Base-by-base conservation (phyloP, 768 basidiomycete species). In the Boletus reticulatus region DNA sequence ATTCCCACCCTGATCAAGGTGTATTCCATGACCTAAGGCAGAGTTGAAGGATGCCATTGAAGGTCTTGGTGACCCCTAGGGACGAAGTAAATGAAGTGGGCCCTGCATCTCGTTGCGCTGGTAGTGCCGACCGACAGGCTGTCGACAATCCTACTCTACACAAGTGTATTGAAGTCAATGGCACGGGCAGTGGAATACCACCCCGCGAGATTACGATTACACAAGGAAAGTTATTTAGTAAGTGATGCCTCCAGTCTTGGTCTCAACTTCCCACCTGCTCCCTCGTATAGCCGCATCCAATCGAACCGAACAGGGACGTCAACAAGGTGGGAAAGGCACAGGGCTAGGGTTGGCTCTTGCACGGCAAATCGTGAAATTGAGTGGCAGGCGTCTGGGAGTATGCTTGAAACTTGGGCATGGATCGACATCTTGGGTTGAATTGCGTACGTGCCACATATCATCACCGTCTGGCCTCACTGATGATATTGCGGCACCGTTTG, bases 401-500 rank as follows among this genome's bases (percentile, higher is more conserved):
- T 74, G 72, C 57, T 84, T 82, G 17, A 82, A 84, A 67, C 73
- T 81, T 1, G 80, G 81, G 9, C 76, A 82, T 61, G 94, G 94
- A 16, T 90, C 87, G 36, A 92, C 87, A 37, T 95, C 94, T 74
- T 94, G 92, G 93, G 87, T 92, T 10, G 90, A 92, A 68, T 70
- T 92, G 36, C 87, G 76, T 80, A 65, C 59, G 78, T 73, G 6
- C 43, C 43, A 52, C 32, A 37, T 39, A 47, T 50, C 43, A 60
- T 65, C 48, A 57, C 41, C 47, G 38, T 60, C 55, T 42, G 53
- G 37, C 48, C 57, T 66, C 43, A 58, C 49, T 45, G 29, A 55
- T 59, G 13, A 20, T 19, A 49, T 50, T n/a, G 42, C 56, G 49
- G 50, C 44, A 51, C 48, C 49, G 45, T 44, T 45, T 52, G 29